Conservation (phyloP, 805 yeast genomes). For the Starmerella gropengiesseri region DNA sequence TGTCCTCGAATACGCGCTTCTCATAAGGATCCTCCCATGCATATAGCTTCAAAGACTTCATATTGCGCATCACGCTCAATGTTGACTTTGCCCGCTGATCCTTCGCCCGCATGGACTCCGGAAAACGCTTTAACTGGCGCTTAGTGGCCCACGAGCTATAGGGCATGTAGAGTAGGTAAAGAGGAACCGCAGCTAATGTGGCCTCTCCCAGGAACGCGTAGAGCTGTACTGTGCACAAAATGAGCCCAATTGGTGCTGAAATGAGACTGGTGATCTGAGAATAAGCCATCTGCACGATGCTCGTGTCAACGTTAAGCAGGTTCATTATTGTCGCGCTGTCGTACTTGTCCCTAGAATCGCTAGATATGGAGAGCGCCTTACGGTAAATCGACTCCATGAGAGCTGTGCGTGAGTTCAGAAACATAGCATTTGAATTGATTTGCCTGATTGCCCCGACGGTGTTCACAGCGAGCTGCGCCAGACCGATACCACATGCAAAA, state of each 20-base stretch:
- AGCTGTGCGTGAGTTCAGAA: constrained; percentile 6
- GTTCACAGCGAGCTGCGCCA: not conserved
- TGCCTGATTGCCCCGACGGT: not conserved
- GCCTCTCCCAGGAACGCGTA: constrained; percentile 64
- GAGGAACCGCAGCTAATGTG: constrained; percentile 80
- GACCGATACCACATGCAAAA: constrained; percentile 2
- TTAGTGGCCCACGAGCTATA: constrained; percentile 56
- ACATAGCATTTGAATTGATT: not conserved
- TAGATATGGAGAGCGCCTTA: constrained; percentile 55
- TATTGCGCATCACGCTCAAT: constrained; percentile 74
- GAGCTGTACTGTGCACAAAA: constrained; percentile 59
- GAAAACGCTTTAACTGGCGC: constrained; percentile 52
- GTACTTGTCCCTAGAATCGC: constrained; percentile 48
- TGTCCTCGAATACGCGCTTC: constrained; percentile 49
- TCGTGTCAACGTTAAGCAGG: constrained; percentile 77
- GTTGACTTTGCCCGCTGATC: constrained; percentile 83
- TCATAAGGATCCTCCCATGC: constrained; percentile 91
- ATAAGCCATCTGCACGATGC: constrained; percentile 67
- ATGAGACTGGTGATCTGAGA: constrained; percentile 66
- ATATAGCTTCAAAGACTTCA: constrained; percentile 82
- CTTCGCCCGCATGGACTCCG: constrained; percentile 40
- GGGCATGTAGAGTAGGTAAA: constrained; percentile 68
- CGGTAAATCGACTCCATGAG: constrained; percentile 52
- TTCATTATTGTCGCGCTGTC: constrained; percentile 87
- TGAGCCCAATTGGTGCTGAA: constrained; percentile 83